phyloP scores from a whole-genome alignment of 2,329 filamentous ascomycete species.

The Epichloe glyceriae region DNA sequence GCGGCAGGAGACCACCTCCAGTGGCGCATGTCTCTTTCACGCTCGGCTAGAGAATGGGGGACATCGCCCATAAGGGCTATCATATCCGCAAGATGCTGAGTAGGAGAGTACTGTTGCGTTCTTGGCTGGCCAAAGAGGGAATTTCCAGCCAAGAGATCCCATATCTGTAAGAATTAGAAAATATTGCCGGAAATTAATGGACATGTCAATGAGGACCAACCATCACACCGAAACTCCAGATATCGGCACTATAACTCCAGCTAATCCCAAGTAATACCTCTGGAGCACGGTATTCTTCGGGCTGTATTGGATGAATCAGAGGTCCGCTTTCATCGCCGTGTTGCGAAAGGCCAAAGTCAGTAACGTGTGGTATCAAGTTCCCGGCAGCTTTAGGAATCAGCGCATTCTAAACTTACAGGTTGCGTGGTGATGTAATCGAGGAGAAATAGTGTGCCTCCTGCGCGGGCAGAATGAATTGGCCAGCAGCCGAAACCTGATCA shows the following conservation, averaged over 20 bases:
- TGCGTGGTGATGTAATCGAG: too few relatives aligned
- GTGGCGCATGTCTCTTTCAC: neutral
- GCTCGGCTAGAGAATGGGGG: neutral
- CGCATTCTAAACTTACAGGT: too few relatives aligned
- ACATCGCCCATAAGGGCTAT: neutral
- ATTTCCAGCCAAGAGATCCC: slow-evolving; percentile 13
- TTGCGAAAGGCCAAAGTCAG: slow-evolving; percentile 3
- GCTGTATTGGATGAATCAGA: slow-evolving; percentile 11
- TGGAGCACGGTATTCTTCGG: slow-evolving; percentile 11
- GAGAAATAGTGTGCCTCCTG: too few relatives aligned
- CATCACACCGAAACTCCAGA: slow-evolving; percentile 11
- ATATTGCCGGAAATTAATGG: neutral
- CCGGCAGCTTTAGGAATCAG: neutral
- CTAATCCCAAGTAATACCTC: slow-evolving; percentile 11
- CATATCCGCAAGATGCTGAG: slow-evolving; percentile 7
- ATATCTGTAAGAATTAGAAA: slow-evolving; percentile 8
- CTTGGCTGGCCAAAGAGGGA: slow-evolving; percentile 10
- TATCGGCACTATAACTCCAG: slow-evolving; percentile 13
- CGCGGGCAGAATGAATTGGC: too few relatives aligned
- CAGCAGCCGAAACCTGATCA: too few relatives aligned
- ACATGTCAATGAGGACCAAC: slow-evolving; percentile 1
- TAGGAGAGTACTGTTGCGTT: slow-evolving; percentile 10
- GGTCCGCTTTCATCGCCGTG: neutral
- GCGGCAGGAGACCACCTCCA: neutral
- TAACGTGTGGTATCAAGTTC: slow-evolving; percentile 2